Percentiles rank a stretch among this genome's conserved stretches.
Conservation (phyloP, 2,329 filamentous ascomycete genomes). For the Pseudogymnoascus sp. region DNA sequence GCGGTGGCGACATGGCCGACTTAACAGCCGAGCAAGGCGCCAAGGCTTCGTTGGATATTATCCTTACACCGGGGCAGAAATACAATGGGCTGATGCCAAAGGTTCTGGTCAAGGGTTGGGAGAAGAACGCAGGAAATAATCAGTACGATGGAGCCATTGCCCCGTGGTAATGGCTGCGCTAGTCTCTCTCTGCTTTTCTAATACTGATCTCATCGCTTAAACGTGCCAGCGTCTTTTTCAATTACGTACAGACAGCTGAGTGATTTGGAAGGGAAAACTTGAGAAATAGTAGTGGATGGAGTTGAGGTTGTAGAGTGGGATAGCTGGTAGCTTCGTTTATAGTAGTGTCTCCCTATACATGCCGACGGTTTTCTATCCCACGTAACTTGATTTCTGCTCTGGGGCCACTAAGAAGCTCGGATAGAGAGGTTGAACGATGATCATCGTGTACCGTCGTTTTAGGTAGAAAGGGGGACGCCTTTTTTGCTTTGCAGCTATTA, state of each 20-base stretch:
- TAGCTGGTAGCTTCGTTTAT: too few species aligned
- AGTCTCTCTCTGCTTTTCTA: not conserved
- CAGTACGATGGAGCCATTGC: conserved; percentile 4
- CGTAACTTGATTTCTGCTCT: too few species aligned
- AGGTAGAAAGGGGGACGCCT: too few species aligned
- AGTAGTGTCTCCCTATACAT: too few species aligned
- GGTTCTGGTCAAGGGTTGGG: conserved; percentile 14
- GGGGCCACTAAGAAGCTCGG: too few species aligned
- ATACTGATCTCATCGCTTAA: not conserved
- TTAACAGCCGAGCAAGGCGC: conserved; percentile 34
- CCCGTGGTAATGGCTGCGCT: not conserved
- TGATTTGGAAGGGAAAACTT: not conserved
- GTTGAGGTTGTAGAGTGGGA: too few species aligned
- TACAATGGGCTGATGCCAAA: conserved; percentile 13
- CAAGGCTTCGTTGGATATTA: conserved; percentile 16
- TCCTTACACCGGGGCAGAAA: not conserved
- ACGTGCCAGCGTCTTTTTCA: not conserved
- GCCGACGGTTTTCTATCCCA: too few species aligned
- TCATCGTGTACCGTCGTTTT: too few species aligned
- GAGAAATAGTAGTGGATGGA: too few species aligned
- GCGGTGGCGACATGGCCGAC: conserved; percentile 32
- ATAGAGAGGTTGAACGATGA: too few species aligned
- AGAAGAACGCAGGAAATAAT: conserved; percentile 8
- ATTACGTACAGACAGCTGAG: not conserved
- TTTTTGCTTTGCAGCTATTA: too few species aligned